A percentile compares a stretch with the other conserved stretches of the same genome.
Evolutionary conservation across 208 protist species (phyloP).

Genomic region (Acanthamoeba pearcei): DNA sequence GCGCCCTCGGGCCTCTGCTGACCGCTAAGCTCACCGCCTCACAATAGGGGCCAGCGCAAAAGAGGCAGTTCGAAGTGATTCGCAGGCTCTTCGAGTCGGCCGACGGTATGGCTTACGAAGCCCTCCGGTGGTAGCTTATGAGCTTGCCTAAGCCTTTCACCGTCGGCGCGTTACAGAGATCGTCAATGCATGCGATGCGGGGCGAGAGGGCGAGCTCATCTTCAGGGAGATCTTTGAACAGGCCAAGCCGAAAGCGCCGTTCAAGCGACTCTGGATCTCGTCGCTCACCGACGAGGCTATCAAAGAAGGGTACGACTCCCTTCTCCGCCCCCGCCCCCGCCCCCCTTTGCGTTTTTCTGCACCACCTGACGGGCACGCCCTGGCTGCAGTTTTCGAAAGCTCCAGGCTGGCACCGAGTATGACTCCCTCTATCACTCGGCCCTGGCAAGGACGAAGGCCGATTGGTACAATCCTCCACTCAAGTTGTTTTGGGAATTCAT

Average conservation of each 20-base stretch:
- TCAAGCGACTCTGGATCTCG: slow-evolving; percentile 73
- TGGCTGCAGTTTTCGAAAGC: neutral
- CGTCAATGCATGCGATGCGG: slow-evolving; percentile 71
- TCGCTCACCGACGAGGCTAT: slow-evolving; percentile 75
- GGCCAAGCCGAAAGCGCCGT: neutral
- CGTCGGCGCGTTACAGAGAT: slow-evolving; percentile 2
- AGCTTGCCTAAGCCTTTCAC: neutral
- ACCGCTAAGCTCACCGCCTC: neutral
- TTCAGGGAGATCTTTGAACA: slow-evolving; percentile 63
- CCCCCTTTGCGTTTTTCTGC: neutral
- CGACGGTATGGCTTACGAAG: slow-evolving; percentile 21
- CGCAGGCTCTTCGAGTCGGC: slow-evolving; percentile 51
- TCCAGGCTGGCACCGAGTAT: slow-evolving; percentile 11
- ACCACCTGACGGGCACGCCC: neutral
- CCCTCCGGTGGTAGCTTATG: neutral
- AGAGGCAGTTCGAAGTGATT: slow-evolving; percentile 69
- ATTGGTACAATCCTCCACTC: slow-evolving; percentile 16
- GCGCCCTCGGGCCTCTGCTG: neutral
- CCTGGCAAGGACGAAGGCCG: slow-evolving; percentile 41
- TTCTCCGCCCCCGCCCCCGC: too few relatives aligned
- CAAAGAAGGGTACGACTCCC: slow-evolving; percentile 29
- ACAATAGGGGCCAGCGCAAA: slow-evolving; percentile 52
- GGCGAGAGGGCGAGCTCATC: slow-evolving; percentile 75
- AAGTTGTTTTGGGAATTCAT: too few relatives aligned
- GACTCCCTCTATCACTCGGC: slow-evolving; percentile 62